Base-by-base conservation (phyloP, 1,139 yeast genomes). In the Protomyces arabidopsidicola region DNA sequence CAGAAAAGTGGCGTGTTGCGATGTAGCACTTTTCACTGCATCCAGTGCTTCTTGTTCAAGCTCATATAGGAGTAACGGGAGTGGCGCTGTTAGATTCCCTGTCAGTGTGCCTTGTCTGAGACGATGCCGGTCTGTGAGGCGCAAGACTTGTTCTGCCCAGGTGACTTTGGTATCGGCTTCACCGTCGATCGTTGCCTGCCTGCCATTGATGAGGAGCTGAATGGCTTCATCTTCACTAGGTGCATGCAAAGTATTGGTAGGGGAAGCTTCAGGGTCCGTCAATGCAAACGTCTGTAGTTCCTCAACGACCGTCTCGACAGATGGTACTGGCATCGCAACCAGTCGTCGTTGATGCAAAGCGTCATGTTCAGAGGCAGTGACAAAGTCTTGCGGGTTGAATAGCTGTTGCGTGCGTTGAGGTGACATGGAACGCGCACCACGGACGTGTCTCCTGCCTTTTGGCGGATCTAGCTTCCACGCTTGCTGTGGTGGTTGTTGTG, bases 141-240 rank as follows among this genome's bases (percentile, higher is more conserved):
- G 62, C 9, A 58, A 42, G 14, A 58, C 53, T 16, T 52, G 52
- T 20, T 24, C 52, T 2, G 62, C 62, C 62, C 62, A 58, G 20
- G 27, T 50, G 45, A 58, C 52, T 27, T 39, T 24, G n/a, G 36
- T 2, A n/a, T 52, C 22, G 14, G 16, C 16, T 12, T 14, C 14
- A 8, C 39, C 55, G 8, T 3, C 5, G 9, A 16, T 12, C 8
- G 22, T 9, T 18, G 22, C 22, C 48, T 39, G 24, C 42, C 12
- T 42, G 24, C 24, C 9, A 14, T 6, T 18, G 12, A 54, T 22
- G 38, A 54, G 58, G 2, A 20, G 24, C 18, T 39, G 14, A 14
- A 27, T 48, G 5, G 45, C 45, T 16, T 39, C 50, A n/a, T 54
- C 58, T 24, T 54, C 58, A 34, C 58, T 54, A 2, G 45, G 20